Conservation (phyloP, 257 asterid genomes). For the Catharanthus roseus region DNA sequence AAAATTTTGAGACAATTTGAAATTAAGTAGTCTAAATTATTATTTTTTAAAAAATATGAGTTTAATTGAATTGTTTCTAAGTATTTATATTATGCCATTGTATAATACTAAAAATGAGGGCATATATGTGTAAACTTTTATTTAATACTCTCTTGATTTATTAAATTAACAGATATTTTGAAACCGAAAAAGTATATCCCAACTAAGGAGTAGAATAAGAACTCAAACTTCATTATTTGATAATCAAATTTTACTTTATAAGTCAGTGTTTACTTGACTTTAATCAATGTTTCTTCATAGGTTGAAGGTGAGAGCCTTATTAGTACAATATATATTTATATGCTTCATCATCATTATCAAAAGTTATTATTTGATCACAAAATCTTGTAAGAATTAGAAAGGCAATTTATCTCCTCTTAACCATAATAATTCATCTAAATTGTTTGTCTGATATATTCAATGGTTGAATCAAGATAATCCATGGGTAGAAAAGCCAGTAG, state of each 20-base stretch:
- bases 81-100: too few species aligned
- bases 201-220: too few species aligned
- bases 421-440: not conserved
- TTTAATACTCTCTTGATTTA: too few species aligned
- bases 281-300: not conserved
- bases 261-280: not conserved
- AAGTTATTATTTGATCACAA: not conserved
- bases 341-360: not conserved
- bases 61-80: too few species aligned
- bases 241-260: not conserved
- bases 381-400: not conserved
- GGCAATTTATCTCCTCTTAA: conserved; percentile 6
- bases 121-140: too few species aligned
- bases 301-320: not conserved
- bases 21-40: too few species aligned
- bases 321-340: not conserved
- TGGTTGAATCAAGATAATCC: not conserved
- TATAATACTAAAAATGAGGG: too few species aligned
- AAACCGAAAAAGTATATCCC: not conserved
- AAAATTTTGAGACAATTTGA: too few species aligned
- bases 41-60: too few species aligned
- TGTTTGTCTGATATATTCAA: not conserved
- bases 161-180: conserved; percentile 3
- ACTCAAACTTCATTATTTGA: not conserved
- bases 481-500: too few species aligned